Evolutionary conservation across 2,329 filamentous ascomycete species (phyloP), one percentile per base, ranked within the genome.

Genomic region (Colletotrichum phormii): DNA sequence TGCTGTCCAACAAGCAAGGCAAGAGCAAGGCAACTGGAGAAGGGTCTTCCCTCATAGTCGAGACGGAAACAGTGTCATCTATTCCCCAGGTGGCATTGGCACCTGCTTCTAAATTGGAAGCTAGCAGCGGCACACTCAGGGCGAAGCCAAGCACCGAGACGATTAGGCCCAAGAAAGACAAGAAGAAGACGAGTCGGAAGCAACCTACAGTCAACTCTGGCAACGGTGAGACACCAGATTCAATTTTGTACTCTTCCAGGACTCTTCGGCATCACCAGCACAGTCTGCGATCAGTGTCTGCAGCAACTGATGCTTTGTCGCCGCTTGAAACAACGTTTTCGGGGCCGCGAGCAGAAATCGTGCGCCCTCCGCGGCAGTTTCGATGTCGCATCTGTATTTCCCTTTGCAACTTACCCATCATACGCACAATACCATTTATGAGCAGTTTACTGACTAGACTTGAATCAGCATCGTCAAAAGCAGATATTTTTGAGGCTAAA

Each of bases 401-500:
- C 11, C 5, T 33, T 22, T 46, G 49, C n/a, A 59, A 3, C n/a
- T 42, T 24, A 26, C 13, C 29, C 7, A 5, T 37, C 13, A n/a
- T 22, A 76, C 58, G 74, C 79, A 64, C 83, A 78, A 72, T 76
- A 84, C 58, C 82, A 79, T 74, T 78, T 83, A 26, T 77, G 80
- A 82, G 82, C 78, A 83, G 75, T 75, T 79, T 85, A 80, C 87
- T 89, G 83, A 87, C 82, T 57, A 82, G 79, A 77, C 73, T 76
- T 66, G 82, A 80, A 78, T 82, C 88, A 92, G 94, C 92, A 73
- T 97, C 95, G 18, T 97, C 95, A 73, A 98, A 98, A 85, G 96
- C 97, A 80, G 97, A 99, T 83, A 95, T 98, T 64, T 99, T 99
- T 81, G 97, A 98, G 85, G 95, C 95, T 77, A 97, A 97, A 80